Conservation (phyloP, 176 grass and related monocot species). For the Triticum dicoccoides region DNA sequence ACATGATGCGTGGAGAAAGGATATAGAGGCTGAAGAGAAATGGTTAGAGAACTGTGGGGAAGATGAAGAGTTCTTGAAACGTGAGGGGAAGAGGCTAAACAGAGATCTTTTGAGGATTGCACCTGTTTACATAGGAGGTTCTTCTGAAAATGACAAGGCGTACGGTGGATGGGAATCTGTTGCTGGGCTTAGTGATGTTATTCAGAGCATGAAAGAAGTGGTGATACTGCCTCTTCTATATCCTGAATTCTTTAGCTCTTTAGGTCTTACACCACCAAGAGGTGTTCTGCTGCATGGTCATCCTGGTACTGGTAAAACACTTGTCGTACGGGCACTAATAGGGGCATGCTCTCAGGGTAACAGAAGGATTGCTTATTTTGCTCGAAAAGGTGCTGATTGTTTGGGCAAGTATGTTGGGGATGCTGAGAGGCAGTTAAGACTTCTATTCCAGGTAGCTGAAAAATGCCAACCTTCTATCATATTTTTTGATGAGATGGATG, state of each 20-base stretch:
- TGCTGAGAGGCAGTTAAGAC: conserved; percentile 90
- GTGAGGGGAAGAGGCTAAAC: conserved; percentile 86
- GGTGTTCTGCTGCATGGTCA: conserved; percentile 93
- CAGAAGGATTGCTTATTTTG: conserved; percentile 95
- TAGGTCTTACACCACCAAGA: conserved; percentile 84
- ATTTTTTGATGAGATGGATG: conserved; percentile 99
- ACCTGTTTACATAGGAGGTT: conserved; percentile 89
- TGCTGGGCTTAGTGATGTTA: conserved; percentile 91
- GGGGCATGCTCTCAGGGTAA: conserved; percentile 90
- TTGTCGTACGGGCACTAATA: conserved; percentile 85
- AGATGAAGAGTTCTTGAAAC: conserved; percentile 97
- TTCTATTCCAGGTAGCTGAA: conserved; percentile 97
- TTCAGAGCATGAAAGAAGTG: conserved; percentile 93
- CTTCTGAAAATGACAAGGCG: conserved; percentile 60
- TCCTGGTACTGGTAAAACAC: conserved; percentile 98
- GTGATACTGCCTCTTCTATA: conserved; percentile 91
- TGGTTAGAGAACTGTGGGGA: conserved; percentile 98
- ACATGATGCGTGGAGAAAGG: conserved; percentile 82
- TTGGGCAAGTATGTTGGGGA: conserved; percentile 99
- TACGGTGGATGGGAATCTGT: conserved; percentile 92
- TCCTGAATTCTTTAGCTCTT: conserved; percentile 78
- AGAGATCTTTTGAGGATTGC: conserved; percentile 89
- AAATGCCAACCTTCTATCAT: conserved; percentile 96
- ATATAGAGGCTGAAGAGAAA: conserved; percentile 91
- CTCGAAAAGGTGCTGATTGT: conserved; percentile 98